These are phyloP conservation scores for Coelastrella sp. DNA, from an alignment of 139 green algal genomes.

Conservation along the genomic window DNA sequence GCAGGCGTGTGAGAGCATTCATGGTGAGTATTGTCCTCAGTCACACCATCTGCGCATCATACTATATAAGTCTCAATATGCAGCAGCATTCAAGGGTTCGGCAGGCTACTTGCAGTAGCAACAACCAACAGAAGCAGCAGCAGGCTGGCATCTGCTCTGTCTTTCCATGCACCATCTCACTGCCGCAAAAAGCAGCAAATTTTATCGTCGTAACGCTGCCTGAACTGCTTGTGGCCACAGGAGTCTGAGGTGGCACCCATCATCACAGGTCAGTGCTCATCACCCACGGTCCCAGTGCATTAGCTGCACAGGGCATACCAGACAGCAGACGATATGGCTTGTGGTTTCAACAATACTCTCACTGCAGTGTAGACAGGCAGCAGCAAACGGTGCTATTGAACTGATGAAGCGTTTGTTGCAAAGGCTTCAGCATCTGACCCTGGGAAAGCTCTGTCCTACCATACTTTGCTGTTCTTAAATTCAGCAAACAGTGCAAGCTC, in stretches of 20 bases:
- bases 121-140: not conserved
- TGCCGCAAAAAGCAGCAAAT: too few species aligned
- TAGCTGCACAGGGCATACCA: not conserved
- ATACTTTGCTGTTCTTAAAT: too few species aligned
- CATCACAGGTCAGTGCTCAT: constrained; percentile 57
- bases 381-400: too few species aligned
- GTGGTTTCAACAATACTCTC: too few species aligned
- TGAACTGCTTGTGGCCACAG: constrained; percentile 53
- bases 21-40: not conserved
- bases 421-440: too few species aligned
- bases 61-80: not conserved
- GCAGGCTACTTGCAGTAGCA: not conserved
- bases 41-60: not conserved
- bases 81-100: not conserved
- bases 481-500: too few species aligned
- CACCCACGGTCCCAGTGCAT: not conserved
- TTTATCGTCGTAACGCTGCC: not conserved
- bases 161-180: too few species aligned
- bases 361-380: not conserved
- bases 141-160: not conserved
- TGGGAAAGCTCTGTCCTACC: too few species aligned
- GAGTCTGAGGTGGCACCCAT: constrained; percentile 90
- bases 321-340: not conserved
- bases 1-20: constrained; percentile 73
- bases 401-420: too few species aligned